A percentile compares a stretch with the other conserved stretches of the same genome.
Evolutionary conservation across 2,329 filamentous ascomycete species (phyloP).

Genomic region (Diaporthe sp.): DNA sequence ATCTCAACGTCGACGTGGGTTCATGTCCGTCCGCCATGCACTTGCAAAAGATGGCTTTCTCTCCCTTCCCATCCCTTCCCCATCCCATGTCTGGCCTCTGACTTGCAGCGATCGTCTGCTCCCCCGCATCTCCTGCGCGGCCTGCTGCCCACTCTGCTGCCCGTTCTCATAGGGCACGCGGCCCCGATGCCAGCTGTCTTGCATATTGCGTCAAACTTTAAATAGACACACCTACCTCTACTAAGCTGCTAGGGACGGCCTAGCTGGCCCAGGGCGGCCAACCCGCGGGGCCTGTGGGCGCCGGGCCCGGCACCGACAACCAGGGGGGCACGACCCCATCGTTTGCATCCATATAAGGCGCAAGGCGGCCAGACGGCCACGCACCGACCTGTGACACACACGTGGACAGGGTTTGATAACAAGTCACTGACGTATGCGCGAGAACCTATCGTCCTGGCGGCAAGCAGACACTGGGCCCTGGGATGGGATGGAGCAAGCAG

Average conservation of each 20-base stretch:
- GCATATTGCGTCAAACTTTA: conserved; percentile 35
- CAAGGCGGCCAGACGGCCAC: neutral
- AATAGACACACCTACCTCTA: conserved; percentile 4
- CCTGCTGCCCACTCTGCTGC: conserved; percentile 1
- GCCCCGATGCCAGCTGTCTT: conserved; percentile 38
- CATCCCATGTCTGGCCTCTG: neutral
- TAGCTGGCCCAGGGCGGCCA: neutral
- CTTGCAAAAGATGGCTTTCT: neutral
- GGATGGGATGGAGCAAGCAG: no score
- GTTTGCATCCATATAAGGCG: neutral
- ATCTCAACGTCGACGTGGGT: conserved; percentile 9
- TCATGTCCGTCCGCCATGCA: neutral
- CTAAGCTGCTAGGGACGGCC: conserved; percentile 6
- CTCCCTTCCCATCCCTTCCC: neutral
- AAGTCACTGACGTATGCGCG: neutral
- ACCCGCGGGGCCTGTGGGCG: neutral
- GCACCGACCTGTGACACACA: neutral
- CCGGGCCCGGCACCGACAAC: conserved; percentile 4
- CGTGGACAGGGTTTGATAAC: neutral
- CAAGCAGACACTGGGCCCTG: neutral
- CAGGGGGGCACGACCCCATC: conserved; percentile 13
- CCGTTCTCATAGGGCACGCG: conserved; percentile 6
- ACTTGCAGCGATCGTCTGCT: neutral
- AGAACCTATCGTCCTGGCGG: neutral
- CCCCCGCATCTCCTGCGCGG: conserved; percentile 7